Base-by-base conservation (phyloP, 2,329 filamentous ascomycete genomes). In the Furcasterigmium furcatum region DNA sequence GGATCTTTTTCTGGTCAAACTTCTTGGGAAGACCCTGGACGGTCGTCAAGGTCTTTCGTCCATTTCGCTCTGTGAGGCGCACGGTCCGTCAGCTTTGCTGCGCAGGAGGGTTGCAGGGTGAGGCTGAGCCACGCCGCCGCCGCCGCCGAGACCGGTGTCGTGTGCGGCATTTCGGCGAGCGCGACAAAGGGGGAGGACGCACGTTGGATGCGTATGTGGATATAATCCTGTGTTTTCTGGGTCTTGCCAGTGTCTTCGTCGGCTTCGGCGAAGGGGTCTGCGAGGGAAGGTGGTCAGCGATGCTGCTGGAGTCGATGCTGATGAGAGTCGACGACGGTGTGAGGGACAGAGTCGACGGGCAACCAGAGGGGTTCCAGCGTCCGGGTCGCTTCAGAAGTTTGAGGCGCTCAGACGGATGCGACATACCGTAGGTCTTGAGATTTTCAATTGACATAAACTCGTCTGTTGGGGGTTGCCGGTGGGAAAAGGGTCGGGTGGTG, bases 221-320 rank as follows among this genome's bases (percentile, higher is more conserved):
- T 96, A 73, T 96, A 96, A 76, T 95, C 95, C 77, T 95, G 89
- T 70, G 88, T 85, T 80, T 94, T 88, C 77, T 94, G 94, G 70
- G 84, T 87, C 77, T 95, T 88, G 80, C 91, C 91, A 73, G 87
- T 91, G 74, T 95, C 91, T 86, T 96, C 92, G 89, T 96, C 94
- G 84, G 91, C 94, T 89, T 97, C 94, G 87, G 94, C 94, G 90
- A 99, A 99, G 87, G 94, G 94, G 87, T 99, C 94, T 96, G 67
- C 60, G 25, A 16, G 35, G 14, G 32, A 20, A 34, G 13, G 40
- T 34, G 20, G 55, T 66, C 48, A 68, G 64, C 57, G 50, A 52
- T 48, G 32, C 7, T 12, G 24, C 12, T 27, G 24, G 12, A 27
- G 24, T 27, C 24, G 14, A 16, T 9, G n/a, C n/a, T n/a, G n/a